Evolutionary conservation across 768 basidiomycete species (phyloP).

Genomic region (Boletus coccyginus): DNA sequence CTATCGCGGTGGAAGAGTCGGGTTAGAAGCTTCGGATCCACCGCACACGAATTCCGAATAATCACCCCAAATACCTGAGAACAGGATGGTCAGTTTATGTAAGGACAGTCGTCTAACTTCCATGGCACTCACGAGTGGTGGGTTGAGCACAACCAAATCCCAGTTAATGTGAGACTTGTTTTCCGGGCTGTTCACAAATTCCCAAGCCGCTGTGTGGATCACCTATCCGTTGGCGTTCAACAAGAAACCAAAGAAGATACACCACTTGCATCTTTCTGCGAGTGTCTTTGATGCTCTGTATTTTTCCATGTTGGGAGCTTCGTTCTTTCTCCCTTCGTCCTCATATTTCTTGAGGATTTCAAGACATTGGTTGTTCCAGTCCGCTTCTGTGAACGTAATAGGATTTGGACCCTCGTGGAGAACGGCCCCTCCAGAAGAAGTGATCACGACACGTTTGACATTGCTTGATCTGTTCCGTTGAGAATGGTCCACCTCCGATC

Average conservation of each 20-base stretch:
- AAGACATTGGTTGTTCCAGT: conserved; percentile 56
- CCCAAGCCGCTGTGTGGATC: conserved; percentile 44
- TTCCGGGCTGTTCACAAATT: conserved; percentile 31
- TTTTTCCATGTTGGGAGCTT: conserved; percentile 35
- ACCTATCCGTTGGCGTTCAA: background rate
- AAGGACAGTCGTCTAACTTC: too few relatives aligned
- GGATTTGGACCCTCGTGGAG: conserved; percentile 26
- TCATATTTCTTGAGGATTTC: conserved; percentile 43
- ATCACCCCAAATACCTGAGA: conserved; percentile 31
- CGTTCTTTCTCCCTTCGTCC: conserved; percentile 42
- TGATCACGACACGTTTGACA: conserved; percentile 69
- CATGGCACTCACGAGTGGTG: conserved; percentile 34
- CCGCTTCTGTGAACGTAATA: conserved; percentile 40
- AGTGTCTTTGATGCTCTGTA: conserved; percentile 65
- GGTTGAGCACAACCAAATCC: conserved; percentile 40
- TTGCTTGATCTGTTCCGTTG: conserved; percentile 28
- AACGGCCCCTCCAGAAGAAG: conserved; percentile 58
- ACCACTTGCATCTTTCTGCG: conserved; percentile 51
- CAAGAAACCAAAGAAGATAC: background rate
- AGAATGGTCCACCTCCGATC: background rate
- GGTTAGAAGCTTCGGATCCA: background rate
- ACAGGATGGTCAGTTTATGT: background rate
- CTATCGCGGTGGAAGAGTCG: conserved; percentile 14
- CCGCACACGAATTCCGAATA: background rate
- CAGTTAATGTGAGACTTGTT: conserved; percentile 34